These are phyloP conservation scores for Eucalyptus rudis DNA, from an alignment of 345 rosid species.

Conservation along the genomic window DNA sequence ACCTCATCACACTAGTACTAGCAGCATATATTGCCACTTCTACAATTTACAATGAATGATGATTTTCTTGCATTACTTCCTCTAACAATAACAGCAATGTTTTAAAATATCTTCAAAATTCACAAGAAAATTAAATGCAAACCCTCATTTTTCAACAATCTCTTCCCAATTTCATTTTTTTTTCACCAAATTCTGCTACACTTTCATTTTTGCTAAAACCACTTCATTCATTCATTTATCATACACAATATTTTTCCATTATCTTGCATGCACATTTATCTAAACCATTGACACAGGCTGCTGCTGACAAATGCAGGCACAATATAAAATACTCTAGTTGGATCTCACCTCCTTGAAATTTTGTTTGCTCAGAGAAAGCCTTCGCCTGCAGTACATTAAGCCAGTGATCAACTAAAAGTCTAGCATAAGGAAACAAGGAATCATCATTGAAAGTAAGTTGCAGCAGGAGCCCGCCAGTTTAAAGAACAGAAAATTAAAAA, in stretches of 20 bases:
- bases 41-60: background rate
- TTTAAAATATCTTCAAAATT: background rate
- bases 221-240: background rate
- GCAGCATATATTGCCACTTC: background rate
- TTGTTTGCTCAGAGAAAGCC: conserved; percentile 68
- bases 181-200: background rate
- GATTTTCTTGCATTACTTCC: background rate
- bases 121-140: background rate
- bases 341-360: conserved; percentile 73
- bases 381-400: conserved; percentile 48
- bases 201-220: background rate
- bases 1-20: background rate
- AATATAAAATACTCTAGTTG: background rate
- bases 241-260: background rate
- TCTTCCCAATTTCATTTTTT: background rate
- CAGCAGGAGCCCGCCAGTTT: background rate
- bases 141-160: background rate
- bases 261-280: background rate
- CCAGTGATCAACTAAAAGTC: background rate
- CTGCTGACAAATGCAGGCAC: background rate
- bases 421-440: background rate
- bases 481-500: background rate
- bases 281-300: background rate
- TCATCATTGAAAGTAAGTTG: background rate
- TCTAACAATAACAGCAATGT: background rate